These are phyloP conservation scores for Phaeotremella skinneri DNA, from an alignment of 768 basidiomycete species.

Conservation along the genomic window DNA sequence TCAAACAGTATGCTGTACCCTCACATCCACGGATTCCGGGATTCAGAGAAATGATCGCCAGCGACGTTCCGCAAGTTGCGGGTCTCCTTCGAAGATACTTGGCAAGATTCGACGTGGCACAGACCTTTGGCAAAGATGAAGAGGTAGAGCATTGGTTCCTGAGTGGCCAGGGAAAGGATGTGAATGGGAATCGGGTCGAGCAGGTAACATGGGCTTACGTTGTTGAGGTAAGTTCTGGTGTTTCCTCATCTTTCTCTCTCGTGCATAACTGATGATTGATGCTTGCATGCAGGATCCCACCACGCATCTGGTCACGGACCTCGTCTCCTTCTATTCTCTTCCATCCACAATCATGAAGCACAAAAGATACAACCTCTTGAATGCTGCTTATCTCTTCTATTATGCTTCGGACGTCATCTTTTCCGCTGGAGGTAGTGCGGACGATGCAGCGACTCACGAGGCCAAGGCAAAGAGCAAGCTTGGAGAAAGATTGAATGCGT, in stretches of 20 bases:
- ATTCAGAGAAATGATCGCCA: slow-evolving; percentile 81
- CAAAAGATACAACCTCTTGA: slow-evolving; percentile 66
- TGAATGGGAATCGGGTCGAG: slow-evolving; percentile 60
- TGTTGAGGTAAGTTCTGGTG: slow-evolving; percentile 68
- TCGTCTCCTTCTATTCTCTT: slow-evolving; percentile 94
- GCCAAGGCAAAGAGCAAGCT: slow-evolving; percentile 62
- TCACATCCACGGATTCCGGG: slow-evolving; percentile 55
- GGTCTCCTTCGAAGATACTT: slow-evolving; percentile 74
- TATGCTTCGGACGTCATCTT: slow-evolving; percentile 82
- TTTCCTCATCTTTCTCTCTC: neutral
- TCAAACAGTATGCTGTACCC: slow-evolving; percentile 69
- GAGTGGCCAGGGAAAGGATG: slow-evolving; percentile 70
- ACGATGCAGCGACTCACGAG: slow-evolving; percentile 55
- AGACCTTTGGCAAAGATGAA: slow-evolving; percentile 64
- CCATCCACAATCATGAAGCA: slow-evolving; percentile 87
- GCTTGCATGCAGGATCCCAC: slow-evolving; percentile 66
- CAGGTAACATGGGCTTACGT: slow-evolving; percentile 98
- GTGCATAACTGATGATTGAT: neutral
- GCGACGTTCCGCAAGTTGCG: slow-evolving; percentile 68
- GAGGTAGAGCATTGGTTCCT: slow-evolving; percentile 85
- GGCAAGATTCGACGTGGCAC: slow-evolving; percentile 78
- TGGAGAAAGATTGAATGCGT: slow-evolving; percentile 65
- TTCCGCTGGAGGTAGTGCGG: slow-evolving; percentile 44
- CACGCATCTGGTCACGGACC: slow-evolving; percentile 83
- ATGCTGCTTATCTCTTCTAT: slow-evolving; percentile 94